Evolutionary conservation across 331 rosid genomes (phyloP).

Genomic region (Prunus yedoensis): DNA sequence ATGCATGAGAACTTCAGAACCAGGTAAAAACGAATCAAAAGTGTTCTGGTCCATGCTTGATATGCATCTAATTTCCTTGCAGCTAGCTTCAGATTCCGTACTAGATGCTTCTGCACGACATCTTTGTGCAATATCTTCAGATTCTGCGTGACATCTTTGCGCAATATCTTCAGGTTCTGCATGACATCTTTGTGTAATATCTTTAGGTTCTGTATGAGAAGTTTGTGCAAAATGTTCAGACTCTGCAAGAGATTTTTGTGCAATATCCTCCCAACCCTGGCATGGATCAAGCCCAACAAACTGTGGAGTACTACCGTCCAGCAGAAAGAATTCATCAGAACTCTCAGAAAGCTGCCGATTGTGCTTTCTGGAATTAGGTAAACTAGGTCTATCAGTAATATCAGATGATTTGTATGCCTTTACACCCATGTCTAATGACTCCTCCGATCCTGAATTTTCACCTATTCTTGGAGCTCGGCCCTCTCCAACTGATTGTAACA

Average conservation of each 20-base stretch:
- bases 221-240: conserved; percentile 24
- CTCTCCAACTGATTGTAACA: conserved; percentile 48
- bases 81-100: conserved; percentile 36
- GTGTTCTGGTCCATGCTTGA: conserved; percentile 19
- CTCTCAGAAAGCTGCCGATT: conserved; percentile 31
- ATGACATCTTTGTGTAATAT: conserved; percentile 4
- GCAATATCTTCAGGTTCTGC: conserved; percentile 28
- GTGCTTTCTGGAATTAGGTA: conserved; percentile 29
- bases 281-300: conserved; percentile 50
- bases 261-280: conserved; percentile 60
- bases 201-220: conserved; percentile 21
- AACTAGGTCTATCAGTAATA: conserved; percentile 22
- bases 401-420: conserved; percentile 18
- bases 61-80: conserved; percentile 57
- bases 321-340: conserved; percentile 49
- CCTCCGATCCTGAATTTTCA: conserved; percentile 30
- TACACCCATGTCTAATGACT: conserved; percentile 28
- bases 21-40: conserved; percentile 14
- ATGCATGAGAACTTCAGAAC: conserved; percentile 17
- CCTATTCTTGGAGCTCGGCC: conserved; percentile 27
- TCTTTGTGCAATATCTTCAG: conserved; percentile 24
- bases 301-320: conserved; percentile 46
- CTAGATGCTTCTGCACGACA: conserved; percentile 21
- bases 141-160: not conserved
- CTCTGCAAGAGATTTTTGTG: conserved; percentile 26